phyloP scores from a whole-genome alignment of 768 basidiomycete species.

The Boletus coccyginus region DNA sequence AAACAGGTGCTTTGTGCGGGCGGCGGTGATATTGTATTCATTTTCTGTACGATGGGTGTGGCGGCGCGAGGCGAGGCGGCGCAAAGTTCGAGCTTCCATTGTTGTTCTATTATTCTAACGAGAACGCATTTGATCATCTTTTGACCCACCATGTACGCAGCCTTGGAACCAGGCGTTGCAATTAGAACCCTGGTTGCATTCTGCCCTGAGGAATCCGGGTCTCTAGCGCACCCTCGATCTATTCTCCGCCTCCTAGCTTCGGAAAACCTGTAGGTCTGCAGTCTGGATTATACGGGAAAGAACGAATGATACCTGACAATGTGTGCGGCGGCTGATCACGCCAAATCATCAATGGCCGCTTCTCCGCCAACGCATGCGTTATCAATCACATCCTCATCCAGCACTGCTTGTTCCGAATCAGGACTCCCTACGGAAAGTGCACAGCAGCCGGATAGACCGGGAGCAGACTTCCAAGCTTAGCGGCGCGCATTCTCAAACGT shows the following conservation, averaged over 20 bases:
- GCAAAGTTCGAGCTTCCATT: slow-evolving; percentile 15
- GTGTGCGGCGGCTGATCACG: background rate
- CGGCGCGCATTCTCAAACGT: background rate
- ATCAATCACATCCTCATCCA: background rate
- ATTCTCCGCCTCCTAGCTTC: background rate
- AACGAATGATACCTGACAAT: background rate
- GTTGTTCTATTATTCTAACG: background rate
- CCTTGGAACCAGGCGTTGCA: background rate
- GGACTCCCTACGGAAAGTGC: background rate
- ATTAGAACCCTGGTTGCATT: background rate
- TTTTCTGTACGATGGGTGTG: background rate
- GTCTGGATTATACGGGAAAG: background rate
- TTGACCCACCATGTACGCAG: background rate
- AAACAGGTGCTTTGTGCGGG: background rate
- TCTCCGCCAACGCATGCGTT: background rate
- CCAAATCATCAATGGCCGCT: background rate
- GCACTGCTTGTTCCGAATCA: too few relatives aligned
- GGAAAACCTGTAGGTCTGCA: background rate
- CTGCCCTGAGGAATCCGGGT: background rate
- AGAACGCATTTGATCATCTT: background rate
- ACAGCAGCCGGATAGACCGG: background rate
- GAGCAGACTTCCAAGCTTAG: background rate
- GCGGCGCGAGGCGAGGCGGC: slow-evolving; percentile 3
- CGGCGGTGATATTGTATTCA: slow-evolving; percentile 1
- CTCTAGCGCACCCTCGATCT: background rate